phyloP scores from a whole-genome alignment of 2,329 filamentous ascomycete species.

The Biscogniauxia mediterranea region DNA sequence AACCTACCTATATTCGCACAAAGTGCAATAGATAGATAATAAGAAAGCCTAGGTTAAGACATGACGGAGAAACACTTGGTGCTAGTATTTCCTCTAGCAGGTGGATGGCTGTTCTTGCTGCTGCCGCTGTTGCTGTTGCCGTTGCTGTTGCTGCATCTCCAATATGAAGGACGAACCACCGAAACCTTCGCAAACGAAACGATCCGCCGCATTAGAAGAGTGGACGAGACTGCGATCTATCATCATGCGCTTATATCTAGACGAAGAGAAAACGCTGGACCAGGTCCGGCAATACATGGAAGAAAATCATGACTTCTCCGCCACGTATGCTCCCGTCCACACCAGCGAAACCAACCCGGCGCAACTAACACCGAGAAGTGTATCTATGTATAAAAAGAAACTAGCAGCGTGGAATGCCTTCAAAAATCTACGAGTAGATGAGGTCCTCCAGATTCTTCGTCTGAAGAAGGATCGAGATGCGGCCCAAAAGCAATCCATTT shows the following conservation, averaged over 20 bases:
- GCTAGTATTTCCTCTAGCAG: no score
- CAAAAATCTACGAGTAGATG: constrained; percentile 30
- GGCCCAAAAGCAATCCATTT: constrained; percentile 20
- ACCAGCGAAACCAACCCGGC: neutral
- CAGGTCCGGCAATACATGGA: constrained; percentile 30
- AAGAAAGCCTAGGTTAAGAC: neutral
- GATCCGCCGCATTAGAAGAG: constrained; percentile 25
- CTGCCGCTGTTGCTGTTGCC: no score
- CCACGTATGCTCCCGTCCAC: constrained; percentile 24
- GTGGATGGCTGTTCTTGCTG: neutral
- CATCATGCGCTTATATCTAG: constrained; percentile 28
- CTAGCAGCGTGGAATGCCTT: constrained; percentile 30
- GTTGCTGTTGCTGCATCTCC: neutral
- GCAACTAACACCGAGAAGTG: constrained; percentile 19
- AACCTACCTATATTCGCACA: neutral
- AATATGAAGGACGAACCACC: constrained; percentile 22
- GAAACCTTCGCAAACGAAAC: constrained; percentile 18
- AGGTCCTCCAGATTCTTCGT: constrained; percentile 30
- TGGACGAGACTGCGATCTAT: constrained; percentile 25
- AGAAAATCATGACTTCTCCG: constrained; percentile 26
- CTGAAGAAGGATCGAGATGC: constrained; percentile 27
- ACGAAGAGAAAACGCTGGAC: constrained; percentile 31
- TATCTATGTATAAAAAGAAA: constrained; percentile 32
- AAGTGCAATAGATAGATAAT: neutral
- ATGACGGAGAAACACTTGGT: neutral